Percentiles rank a stretch among this genome's conserved stretches.
Evolutionary conservation across 1,284 basidiomycete species (phyloP).

Genomic region (Apiotrichum gamsii): DNA sequence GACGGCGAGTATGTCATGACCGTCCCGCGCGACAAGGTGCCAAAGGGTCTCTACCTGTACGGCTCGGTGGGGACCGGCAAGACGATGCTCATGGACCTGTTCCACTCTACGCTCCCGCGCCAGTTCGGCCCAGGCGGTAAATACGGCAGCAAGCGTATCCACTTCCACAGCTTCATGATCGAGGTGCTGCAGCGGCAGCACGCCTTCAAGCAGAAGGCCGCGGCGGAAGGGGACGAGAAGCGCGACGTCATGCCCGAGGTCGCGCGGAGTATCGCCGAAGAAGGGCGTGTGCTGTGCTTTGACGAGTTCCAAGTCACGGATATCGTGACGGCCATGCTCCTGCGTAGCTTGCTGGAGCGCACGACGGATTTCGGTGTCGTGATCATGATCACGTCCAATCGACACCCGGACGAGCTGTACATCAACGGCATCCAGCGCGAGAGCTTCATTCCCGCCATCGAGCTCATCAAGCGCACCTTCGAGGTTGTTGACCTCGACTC

Average conservation of each 20-base stretch:
- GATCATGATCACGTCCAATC: conserved; percentile 94
- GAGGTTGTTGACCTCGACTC: conserved; percentile 88
- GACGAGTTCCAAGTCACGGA: conserved; percentile 99
- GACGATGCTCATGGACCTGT: conserved; percentile 99
- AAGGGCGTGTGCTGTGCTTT: conserved; percentile 85
- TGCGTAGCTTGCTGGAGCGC: conserved; percentile 78
- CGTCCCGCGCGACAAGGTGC: conserved; percentile 52
- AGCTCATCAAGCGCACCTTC: conserved; percentile 80
- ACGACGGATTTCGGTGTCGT: conserved; percentile 84
- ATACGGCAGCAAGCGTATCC: conserved; percentile 69
- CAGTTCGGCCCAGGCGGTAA: conserved; percentile 52
- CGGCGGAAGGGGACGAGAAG: conserved; percentile 56
- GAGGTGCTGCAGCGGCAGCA: conserved; percentile 82
- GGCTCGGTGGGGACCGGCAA: conserved; percentile 92
- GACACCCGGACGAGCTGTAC: conserved; percentile 94
- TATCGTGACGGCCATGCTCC: conserved; percentile 98
- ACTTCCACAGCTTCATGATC: conserved; percentile 99
- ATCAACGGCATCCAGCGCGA: conserved; percentile 97
- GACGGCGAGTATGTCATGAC: conserved; percentile 40
- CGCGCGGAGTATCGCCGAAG: conserved; percentile 77
- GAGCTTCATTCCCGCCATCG: conserved; percentile 94
- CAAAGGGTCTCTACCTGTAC: conserved; percentile 91
- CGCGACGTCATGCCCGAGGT: conserved; percentile 73
- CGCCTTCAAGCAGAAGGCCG: conserved; percentile 58
- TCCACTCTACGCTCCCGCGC: conserved; percentile 79